A percentile compares a stretch with the other conserved stretches of the same genome.
phyloP scores from a whole-genome alignment of 2,329 filamentous ascomycete genomes.

The Botryotinia convoluta region DNA sequence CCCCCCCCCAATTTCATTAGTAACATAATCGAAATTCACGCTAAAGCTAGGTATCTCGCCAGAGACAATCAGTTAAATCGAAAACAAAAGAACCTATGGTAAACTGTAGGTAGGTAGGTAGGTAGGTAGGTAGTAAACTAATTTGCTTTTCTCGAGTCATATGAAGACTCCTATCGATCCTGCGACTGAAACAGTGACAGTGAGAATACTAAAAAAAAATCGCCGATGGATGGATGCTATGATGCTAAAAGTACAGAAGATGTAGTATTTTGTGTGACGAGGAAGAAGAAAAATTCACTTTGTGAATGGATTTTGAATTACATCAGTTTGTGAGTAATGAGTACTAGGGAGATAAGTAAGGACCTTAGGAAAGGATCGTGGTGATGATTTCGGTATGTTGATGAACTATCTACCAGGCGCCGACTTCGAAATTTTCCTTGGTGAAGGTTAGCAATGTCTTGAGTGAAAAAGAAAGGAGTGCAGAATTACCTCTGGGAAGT shows the following conservation, averaged over 20 bases:
- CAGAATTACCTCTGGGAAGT: slow-evolving; percentile 77
- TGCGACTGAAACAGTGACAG: background rate
- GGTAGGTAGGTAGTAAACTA: background rate
- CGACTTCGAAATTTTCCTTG: slow-evolving; percentile 82
- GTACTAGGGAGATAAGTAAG: background rate
- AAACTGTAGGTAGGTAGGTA: background rate
- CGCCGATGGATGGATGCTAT: background rate
- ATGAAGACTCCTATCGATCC: background rate
- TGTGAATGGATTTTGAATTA: background rate
- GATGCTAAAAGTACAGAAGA: slow-evolving; percentile 14
- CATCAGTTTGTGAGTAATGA: slow-evolving; percentile 2
- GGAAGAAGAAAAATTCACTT: background rate
- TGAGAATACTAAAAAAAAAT: background rate
- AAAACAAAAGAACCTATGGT: background rate
- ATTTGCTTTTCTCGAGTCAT: slow-evolving; percentile 13
- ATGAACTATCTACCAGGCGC: slow-evolving; percentile 36
- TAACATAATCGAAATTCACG: background rate
- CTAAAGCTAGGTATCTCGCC: background rate
- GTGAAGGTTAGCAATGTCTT: slow-evolving; percentile 37
- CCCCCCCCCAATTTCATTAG: background rate
- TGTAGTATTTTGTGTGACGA: background rate
- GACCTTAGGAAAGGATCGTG: background rate
- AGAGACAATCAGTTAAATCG: background rate
- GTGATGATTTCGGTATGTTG: background rate
- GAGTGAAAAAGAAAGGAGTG: background rate